Conservation (phyloP, 2,329 filamentous ascomycete species). For the Curvularia spicifera region DNA sequence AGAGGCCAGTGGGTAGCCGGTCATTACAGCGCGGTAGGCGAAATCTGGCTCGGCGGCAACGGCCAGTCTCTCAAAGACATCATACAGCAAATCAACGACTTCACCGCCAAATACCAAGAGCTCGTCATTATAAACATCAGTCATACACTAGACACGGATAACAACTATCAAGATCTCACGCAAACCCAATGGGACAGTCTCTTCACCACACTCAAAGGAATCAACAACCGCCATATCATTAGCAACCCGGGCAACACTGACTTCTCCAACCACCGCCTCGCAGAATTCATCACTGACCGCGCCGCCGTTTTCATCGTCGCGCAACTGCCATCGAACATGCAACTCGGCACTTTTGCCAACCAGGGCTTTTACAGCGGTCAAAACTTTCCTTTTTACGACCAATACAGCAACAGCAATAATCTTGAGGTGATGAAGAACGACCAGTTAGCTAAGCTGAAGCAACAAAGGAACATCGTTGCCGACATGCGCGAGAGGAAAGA, state of each 20-base stretch:
- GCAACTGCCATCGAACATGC: conserved; percentile 40
- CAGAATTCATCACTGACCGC: conserved; percentile 48
- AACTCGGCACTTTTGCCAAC: conserved; percentile 38
- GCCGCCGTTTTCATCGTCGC: conserved; percentile 48
- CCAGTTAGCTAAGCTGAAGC: conserved; percentile 48
- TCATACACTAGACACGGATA: conserved; percentile 54
- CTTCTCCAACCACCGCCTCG: conserved; percentile 42
- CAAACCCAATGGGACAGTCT: conserved; percentile 53
- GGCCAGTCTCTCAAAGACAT: conserved; percentile 55
- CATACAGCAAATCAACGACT: conserved; percentile 55
- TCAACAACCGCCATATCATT: conserved; percentile 51
- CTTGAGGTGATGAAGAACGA: conserved; percentile 43
- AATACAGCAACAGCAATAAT: conserved; percentile 47
- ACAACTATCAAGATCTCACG: conserved; percentile 48
- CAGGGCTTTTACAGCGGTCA: conserved; percentile 45
- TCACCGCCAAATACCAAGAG: conserved; percentile 55
- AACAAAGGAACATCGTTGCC: conserved; percentile 37
- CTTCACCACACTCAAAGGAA: conserved; percentile 51
- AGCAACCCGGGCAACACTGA: conserved; percentile 33
- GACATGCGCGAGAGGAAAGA: conserved; percentile 35
- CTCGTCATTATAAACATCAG: conserved; percentile 57
- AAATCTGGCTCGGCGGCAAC: conserved; percentile 54
- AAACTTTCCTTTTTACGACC: conserved; percentile 47
- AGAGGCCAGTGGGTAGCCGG: conserved; percentile 52
- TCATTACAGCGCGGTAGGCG: conserved; percentile 50